Evolutionary conservation across 306 rosid genomes (phyloP), one percentile per base, ranked within the genome.

Genomic region (Corylus americana): DNA sequence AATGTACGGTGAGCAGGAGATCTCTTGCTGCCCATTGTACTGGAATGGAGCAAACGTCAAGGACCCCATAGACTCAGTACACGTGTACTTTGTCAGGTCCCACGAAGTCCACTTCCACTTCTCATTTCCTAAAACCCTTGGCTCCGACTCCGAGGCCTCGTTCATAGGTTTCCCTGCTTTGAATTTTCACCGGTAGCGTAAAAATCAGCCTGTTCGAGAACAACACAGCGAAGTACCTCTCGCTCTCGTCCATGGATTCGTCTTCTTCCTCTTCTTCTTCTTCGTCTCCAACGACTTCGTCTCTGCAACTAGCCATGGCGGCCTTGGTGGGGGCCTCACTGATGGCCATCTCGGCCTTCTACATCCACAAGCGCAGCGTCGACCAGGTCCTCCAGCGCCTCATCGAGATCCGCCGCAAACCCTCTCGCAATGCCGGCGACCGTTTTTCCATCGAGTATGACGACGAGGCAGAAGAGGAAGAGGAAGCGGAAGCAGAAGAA

Each of bases 301-400:
- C 89, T 45, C 81, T 90, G 45, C 94, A 90, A 72, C 63, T 92
- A 55, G 97, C 95, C 39, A 72, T 90, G 95, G 93, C 97, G 62
- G 92, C 95, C 25, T 78, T 90, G 0, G 85, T 90, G n/a, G 97
- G 95, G 49, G 92, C 95, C 73, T 92, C 93, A 0, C 80, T 92
- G 78, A 87, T 90, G 92, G 95, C 97, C 61, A 74, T 92, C 57
- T 92, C 97, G 31, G 94, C 97, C 69, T 90, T 92, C 84, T 92
- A 86, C 90, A 87, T 90, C 79, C 97, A 92, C 89, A 92, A 88
- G 73, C 93, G 93, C 70, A 89, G 95, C 78, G 90, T 92, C 73
- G 93, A 92, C 59, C 91, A 92, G 14, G 90, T 92, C 58, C 87
- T 92, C 79, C 76, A 82, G 55, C 93, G 93, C 42, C 82, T 92